Evolutionary conservation across 306 rosid species (phyloP).

Genomic region (Castanea sativa): DNA sequence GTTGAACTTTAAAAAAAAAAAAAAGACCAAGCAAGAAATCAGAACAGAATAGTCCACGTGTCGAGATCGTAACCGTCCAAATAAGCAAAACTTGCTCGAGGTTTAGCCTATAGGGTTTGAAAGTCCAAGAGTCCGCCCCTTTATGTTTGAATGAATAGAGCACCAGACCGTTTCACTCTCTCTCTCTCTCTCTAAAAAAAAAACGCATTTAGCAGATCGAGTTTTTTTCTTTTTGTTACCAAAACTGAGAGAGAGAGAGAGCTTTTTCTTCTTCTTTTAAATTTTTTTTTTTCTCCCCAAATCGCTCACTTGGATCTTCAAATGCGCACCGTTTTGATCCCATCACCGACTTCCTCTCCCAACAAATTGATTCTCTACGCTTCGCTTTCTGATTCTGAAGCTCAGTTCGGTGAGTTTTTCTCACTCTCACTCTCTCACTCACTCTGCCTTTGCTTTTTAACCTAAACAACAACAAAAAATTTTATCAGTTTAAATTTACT

Average conservation of each 20-base stretch:
- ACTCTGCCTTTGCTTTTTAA: neutral
- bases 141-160: conserved; percentile 83
- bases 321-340: conserved; percentile 28
- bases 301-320: conserved; percentile 41
- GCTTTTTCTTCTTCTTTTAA: neutral
- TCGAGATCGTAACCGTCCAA: conserved; percentile 24
- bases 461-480: too few relatives aligned
- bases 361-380: conserved; percentile 8
- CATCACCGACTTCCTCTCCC: neutral
- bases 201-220: conserved; percentile 30
- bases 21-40: neutral
- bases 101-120: conserved; percentile 58
- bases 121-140: conserved; percentile 60
- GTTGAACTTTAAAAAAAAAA: conserved; percentile 19
- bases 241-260: too few relatives aligned
- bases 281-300: neutral
- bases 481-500: neutral
- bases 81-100: conserved; percentile 25
- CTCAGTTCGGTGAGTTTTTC: conserved; percentile 36
- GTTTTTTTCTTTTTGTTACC: too few relatives aligned
- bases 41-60: conserved; percentile 15
- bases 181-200: neutral
- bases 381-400: conserved; percentile 18
- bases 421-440: too few relatives aligned
- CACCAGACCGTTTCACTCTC: conserved; percentile 43